A percentile compares a stretch with the other conserved stretches of the same genome.
Conservation (phyloP, 2,329 filamentous ascomycete genomes). For the Lasiodiplodia theobromae region DNA sequence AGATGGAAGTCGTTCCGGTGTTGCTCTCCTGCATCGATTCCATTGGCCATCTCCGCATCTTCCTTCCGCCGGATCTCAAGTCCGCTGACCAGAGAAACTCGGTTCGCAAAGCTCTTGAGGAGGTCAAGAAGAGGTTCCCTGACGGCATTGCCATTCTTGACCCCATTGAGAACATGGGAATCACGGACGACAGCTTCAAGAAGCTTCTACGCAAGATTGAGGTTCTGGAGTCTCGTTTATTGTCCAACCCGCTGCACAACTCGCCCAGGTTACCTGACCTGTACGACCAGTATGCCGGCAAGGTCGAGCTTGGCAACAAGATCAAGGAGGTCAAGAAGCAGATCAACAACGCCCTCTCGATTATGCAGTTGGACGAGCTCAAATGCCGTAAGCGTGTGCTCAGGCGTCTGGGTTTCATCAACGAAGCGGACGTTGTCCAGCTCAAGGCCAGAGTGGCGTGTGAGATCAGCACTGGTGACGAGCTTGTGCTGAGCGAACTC, state of each 20-base stretch:
- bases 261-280: constrained; percentile 83
- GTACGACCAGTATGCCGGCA: constrained; percentile 85
- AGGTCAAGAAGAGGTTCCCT: constrained; percentile 86
- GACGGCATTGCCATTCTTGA: constrained; percentile 90
- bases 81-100: constrained; percentile 72
- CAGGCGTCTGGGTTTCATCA: constrained; percentile 92
- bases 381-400: constrained; percentile 96
- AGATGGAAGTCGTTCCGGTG: constrained; percentile 85
- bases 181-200: constrained; percentile 91
- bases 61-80: constrained; percentile 79
- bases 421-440: constrained; percentile 93
- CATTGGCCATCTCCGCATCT: constrained; percentile 83
- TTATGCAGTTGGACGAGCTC: constrained; percentile 93
- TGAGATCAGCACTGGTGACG: constrained; percentile 96
- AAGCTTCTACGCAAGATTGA: constrained; percentile 93
- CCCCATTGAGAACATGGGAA: constrained; percentile 95
- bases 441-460: constrained; percentile 97
- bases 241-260: constrained; percentile 90
- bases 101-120: constrained; percentile 72
- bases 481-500: constrained; percentile 89
- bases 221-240: constrained; percentile 86
- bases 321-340: constrained; percentile 90
- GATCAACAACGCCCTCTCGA: constrained; percentile 82
- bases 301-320: constrained; percentile 76
- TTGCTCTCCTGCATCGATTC: constrained; percentile 84